Conservation (phyloP, 495 filamentous ascomycete genomes). For the Trichoderma asperelloides region DNA sequence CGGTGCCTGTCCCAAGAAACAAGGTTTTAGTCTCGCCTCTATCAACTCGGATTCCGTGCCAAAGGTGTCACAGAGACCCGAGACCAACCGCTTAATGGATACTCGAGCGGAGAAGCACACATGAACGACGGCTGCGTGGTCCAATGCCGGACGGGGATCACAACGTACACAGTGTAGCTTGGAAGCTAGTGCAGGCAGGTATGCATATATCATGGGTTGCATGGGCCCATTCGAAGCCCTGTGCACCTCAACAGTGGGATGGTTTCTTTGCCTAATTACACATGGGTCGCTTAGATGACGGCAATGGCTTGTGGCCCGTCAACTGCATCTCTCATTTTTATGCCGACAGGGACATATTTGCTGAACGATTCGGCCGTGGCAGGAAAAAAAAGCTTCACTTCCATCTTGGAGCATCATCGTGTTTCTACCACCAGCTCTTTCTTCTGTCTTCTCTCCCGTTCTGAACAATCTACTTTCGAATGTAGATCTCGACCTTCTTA, state of each 20-base stretch:
- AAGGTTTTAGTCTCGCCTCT: neutral
- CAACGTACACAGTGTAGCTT: neutral
- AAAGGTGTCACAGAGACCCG: neutral
- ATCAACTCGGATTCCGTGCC: neutral
- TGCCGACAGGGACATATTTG: too few relatives aligned
- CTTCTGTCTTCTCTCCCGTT: neutral
- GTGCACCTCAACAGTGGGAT: neutral
- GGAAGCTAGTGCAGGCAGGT: neutral
- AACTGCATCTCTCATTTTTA: neutral
- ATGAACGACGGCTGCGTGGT: neutral
- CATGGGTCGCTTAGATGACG: neutral
- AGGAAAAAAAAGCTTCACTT: too few relatives aligned
- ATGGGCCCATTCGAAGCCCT: constrained; percentile 2
- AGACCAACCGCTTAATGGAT: neutral
- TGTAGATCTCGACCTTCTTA: neutral
- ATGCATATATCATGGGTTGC: neutral
- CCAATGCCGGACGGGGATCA: neutral
- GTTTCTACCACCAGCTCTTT: neutral
- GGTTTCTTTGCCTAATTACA: neutral
- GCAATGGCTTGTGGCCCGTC: neutral
- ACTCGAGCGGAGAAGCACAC: neutral
- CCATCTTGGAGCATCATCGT: neutral
- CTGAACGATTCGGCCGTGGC: too few relatives aligned
- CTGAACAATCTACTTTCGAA: neutral
- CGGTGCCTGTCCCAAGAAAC: neutral